A percentile compares a stretch with the other conserved stretches of the same genome.
Evolutionary conservation across 1,284 basidiomycete species (phyloP).

Genomic region (Cutaneotrichosporon sp.): DNA sequence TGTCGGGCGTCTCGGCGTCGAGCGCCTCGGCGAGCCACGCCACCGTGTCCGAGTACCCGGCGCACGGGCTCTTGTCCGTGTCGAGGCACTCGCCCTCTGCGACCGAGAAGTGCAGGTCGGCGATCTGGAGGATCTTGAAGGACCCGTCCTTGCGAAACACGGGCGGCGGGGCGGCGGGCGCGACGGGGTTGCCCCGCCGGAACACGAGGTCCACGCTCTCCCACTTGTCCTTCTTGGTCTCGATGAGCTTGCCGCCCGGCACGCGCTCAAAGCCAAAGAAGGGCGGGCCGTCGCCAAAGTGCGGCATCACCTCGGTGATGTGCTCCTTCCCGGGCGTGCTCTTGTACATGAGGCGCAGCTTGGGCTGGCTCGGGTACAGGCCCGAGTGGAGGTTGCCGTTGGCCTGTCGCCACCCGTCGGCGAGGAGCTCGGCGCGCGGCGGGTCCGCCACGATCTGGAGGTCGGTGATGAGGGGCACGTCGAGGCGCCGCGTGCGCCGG

Average conservation of each 20-base stretch:
- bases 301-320: conserved; percentile 83
- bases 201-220: conserved; percentile 47
- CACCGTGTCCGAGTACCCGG: conserved; percentile 72
- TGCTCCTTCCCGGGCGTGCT: conserved; percentile 48
- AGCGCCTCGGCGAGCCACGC: conserved; percentile 68
- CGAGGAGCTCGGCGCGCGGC: conserved; percentile 29
- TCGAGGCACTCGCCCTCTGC: conserved; percentile 71
- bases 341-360: conserved; percentile 74
- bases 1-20: conserved; percentile 81
- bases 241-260: conserved; percentile 60
- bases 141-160: conserved; percentile 78
- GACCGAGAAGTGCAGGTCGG: conserved; percentile 84
- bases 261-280: conserved; percentile 82
- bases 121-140: conserved; percentile 86
- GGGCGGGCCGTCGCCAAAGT: conserved; percentile 74
- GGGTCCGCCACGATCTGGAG: conserved; percentile 40
- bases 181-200: conserved; percentile 57
- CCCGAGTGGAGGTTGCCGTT: conserved; percentile 47
- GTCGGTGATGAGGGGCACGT: conserved; percentile 47
- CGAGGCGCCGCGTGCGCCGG: conserved; percentile 70
- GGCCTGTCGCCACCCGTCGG: conserved; percentile 43
- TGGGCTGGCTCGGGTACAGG: conserved; percentile 55
- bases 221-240: conserved; percentile 38
- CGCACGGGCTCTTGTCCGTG: conserved; percentile 56
- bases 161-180: conserved; percentile 69